phyloP scores from a whole-genome alignment of 345 rosid genomes.

The Gossypium sturtianum region DNA sequence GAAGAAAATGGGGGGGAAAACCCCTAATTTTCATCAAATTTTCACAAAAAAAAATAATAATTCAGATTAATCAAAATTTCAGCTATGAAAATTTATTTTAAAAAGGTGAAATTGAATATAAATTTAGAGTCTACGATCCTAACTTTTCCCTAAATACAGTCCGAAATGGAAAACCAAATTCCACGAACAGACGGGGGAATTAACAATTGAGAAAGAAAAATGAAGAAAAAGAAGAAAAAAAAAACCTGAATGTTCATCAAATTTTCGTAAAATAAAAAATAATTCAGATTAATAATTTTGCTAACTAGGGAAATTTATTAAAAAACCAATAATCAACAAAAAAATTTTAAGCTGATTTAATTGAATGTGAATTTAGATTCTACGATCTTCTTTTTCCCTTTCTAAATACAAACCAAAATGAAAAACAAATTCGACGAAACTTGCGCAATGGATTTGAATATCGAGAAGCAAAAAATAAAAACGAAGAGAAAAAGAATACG shows the following conservation, averaged over 20 bases:
- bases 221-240: too few species aligned
- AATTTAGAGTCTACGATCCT: not conserved
- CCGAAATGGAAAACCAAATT: not conserved
- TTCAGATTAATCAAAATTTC: not conserved
- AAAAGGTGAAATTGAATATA: not conserved
- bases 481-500: slow-evolving; percentile 14
- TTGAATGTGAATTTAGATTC: not conserved
- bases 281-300: not conserved
- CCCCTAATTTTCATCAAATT: slow-evolving; percentile 34
- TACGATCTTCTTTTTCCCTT: not conserved
- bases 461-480: not conserved
- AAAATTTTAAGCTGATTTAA: not conserved
- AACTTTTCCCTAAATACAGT: not conserved
- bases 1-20: not conserved
- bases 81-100: not conserved
- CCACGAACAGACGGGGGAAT: not conserved
- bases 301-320: not conserved
- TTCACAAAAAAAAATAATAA: not conserved
- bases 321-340: not conserved
- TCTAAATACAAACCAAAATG: not conserved
- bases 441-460: not conserved
- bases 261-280: not conserved
- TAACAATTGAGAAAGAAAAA: not conserved
- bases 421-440: not conserved
- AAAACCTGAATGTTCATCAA: slow-evolving; percentile 47